phyloP scores from a whole-genome alignment of 1,284 basidiomycete genomes.

The Naganishia sp. region DNA sequence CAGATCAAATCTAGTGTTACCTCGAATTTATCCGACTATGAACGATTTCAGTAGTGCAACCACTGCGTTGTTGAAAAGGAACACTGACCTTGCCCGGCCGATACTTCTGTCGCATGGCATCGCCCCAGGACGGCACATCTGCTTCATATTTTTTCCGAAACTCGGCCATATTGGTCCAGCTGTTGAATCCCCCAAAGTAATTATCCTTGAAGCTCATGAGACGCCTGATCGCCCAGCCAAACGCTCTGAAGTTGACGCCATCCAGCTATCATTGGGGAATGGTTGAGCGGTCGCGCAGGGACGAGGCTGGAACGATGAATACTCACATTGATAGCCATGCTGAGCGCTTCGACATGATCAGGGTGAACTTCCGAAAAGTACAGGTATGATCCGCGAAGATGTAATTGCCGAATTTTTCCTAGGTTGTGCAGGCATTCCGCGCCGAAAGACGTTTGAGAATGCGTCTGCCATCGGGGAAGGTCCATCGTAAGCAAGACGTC shows the following conservation, averaged over 20 bases:
- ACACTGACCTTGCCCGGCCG: slow-evolving; percentile 66
- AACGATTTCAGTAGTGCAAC: slow-evolving; percentile 1
- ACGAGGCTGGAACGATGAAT: not conserved
- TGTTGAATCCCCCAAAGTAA: slow-evolving; percentile 87
- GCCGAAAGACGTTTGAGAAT: slow-evolving; percentile 70
- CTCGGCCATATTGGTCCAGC: slow-evolving; percentile 81
- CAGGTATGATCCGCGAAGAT: slow-evolving; percentile 69
- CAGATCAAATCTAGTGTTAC: slow-evolving; percentile 66
- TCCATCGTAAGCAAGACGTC: slow-evolving; percentile 64
- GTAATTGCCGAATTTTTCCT: slow-evolving; percentile 63
- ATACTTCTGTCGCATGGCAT: slow-evolving; percentile 76
- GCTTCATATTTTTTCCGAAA: slow-evolving; percentile 69
- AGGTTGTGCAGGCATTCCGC: slow-evolving; percentile 57
- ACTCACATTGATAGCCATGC: slow-evolving; percentile 66
- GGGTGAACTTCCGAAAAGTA: slow-evolving; percentile 68
- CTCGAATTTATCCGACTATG: slow-evolving; percentile 76
- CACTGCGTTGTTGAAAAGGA: not conserved
- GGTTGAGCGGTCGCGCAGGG: not conserved
- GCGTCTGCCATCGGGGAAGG: slow-evolving; percentile 85
- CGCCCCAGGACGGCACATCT: slow-evolving; percentile 64
- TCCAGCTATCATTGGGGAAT: slow-evolving; percentile 40
- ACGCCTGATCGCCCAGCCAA: slow-evolving; percentile 84
- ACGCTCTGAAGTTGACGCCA: slow-evolving; percentile 66
- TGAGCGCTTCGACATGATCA: slow-evolving; percentile 75
- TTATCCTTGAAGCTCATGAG: slow-evolving; percentile 86